Conservation (phyloP, 805 yeast species). For the Wickerhamomyces strasburgensis region DNA sequence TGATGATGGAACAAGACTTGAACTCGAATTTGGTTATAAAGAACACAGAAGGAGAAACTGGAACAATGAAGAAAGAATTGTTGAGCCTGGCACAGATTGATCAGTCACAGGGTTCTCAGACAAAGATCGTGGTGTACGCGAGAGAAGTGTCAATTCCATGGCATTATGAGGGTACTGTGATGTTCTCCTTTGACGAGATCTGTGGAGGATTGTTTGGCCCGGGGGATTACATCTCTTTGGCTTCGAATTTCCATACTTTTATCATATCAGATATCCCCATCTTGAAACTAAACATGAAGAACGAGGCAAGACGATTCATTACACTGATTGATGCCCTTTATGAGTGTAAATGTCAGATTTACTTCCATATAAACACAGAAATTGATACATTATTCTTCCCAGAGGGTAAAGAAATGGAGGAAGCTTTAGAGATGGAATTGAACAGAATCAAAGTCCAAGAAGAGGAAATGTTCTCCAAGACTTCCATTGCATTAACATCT, state of each 20-base stretch:
- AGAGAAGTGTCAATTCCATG: conserved; percentile 44
- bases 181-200: conserved; percentile 46
- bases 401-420: conserved; percentile 26
- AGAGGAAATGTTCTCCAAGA: conserved; percentile 66
- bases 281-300: conserved; percentile 49
- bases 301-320: conserved; percentile 65
- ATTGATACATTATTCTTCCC: conserved; percentile 62
- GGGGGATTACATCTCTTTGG: conserved; percentile 65
- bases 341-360: conserved; percentile 60
- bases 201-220: conserved; percentile 57
- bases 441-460: conserved; percentile 47
- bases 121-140: conserved; percentile 48
- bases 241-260: conserved; percentile 53
- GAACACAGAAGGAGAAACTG: not conserved
- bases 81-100: conserved; percentile 5
- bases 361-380: conserved; percentile 43
- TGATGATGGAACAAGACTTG: conserved; percentile 6
- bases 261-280: conserved; percentile 59
- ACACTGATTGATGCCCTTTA: conserved; percentile 65
- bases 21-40: conserved; percentile 38
- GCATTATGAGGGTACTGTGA: conserved; percentile 38
- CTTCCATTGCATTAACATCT: conserved; percentile 50
- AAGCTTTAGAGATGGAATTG: conserved; percentile 24
- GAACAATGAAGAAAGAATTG: not conserved
- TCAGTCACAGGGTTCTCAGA: conserved; percentile 8